A percentile compares a stretch with the other conserved stretches of the same genome.
Evolutionary conservation across 2,329 filamentous ascomycete genomes (phyloP).

Genomic region (Bipolaris victoriae): DNA sequence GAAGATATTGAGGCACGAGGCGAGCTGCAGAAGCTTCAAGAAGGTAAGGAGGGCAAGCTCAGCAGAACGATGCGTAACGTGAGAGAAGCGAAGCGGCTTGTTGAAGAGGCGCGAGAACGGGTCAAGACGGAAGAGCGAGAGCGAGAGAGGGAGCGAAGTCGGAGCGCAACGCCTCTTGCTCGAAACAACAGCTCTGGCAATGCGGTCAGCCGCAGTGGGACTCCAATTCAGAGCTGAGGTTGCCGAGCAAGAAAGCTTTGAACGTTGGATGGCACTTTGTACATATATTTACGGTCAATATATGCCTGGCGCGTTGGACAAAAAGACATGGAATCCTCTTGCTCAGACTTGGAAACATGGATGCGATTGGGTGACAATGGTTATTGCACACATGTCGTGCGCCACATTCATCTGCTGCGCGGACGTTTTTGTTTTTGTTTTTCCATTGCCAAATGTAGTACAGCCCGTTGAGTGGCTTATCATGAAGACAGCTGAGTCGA

Average conservation of each 20-base stretch:
- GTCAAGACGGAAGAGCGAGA: slow-evolving; percentile 42
- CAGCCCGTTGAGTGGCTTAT: too few relatives aligned
- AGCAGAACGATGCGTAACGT: slow-evolving; percentile 42
- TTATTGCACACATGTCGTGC: too few relatives aligned
- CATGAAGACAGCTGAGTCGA: too few relatives aligned
- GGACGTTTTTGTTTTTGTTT: too few relatives aligned
- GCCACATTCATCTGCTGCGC: too few relatives aligned
- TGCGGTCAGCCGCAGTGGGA: slow-evolving; percentile 30
- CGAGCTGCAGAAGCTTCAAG: slow-evolving; percentile 42
- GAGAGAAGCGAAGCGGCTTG: slow-evolving; percentile 40
- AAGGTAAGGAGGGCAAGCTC: slow-evolving; percentile 43
- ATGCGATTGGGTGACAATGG: background rate
- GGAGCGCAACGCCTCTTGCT: slow-evolving; percentile 34
- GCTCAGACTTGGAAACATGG: background rate
- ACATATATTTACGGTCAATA: slow-evolving; percentile 6
- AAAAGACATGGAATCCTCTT: background rate
- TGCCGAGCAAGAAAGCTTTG: background rate
- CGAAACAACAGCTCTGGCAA: slow-evolving; percentile 29
- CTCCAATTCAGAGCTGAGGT: slow-evolving; percentile 23
- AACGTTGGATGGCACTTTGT: slow-evolving; percentile 6
- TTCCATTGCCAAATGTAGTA: too few relatives aligned
- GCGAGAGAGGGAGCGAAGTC: slow-evolving; percentile 31
- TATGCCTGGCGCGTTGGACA: slow-evolving; percentile 2
- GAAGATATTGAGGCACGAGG: slow-evolving; percentile 41
- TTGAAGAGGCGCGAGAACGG: slow-evolving; percentile 43